Base-by-base conservation (phyloP, 2,329 filamentous ascomycete genomes). In the Penicillium palitans region DNA sequence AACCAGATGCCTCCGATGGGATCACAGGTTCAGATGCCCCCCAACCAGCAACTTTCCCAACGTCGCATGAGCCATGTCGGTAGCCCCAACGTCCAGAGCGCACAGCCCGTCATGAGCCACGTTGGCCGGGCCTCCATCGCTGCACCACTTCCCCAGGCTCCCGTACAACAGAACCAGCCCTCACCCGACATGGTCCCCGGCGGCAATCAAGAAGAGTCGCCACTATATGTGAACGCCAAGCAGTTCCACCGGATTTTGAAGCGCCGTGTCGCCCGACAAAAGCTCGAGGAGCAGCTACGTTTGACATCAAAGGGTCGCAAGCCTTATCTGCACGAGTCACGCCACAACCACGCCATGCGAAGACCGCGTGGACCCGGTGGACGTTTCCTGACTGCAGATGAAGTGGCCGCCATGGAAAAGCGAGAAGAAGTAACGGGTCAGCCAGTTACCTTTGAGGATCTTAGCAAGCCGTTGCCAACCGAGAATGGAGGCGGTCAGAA, bases 221-320 rank as follows among this genome's bases (percentile, higher is more conserved):
- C 95, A 0, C 81, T 99, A 1, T 99, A 99, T 68, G 95, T 99
- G 70, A 99, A 99, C 70, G 95, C 95, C 6, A 99, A 99, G 75
- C 95, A 99, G 71, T 99, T 99, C 68, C 95, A 99, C 73, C 90
- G 95, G 27, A 99, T 99, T 49, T 78, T 99, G 55, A 98, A 99
- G 81, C 86, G 95, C 58, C 86, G 95, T 59, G 91, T 98, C 63
- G 95, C 95, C 7, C 86, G 95, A 35, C 95, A 98, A 76, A 91
- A 91, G 73, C 82, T 99, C 17, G 95, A 99, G 74, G 95, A 99
- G 74, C 90, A 93, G 55, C 79, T 99, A 44, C 87, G 95, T 42
- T 80, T 98, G 58, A 98, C 95, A 0, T 96, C 90, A 10, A 99
- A 99, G 78, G 93, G 93, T 27, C 87, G 95, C 37, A 98, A 97